Conservation (phyloP, 495 filamentous ascomycete species). For the Daldinia grandis region DNA sequence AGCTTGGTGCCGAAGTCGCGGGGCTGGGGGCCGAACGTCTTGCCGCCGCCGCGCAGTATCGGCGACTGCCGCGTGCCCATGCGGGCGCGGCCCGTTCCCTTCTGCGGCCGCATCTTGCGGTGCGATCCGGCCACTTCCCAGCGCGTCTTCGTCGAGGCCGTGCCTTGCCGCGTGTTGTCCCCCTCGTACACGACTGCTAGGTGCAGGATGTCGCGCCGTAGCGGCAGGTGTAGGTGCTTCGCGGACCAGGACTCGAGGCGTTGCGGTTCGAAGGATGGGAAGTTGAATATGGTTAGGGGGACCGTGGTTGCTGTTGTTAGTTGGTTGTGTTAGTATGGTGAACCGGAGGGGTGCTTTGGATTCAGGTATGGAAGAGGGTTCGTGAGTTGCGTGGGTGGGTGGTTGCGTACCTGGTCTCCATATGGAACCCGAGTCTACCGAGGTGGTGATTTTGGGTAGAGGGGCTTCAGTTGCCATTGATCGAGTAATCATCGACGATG, state of each 20-base stretch:
- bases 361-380: conserved; percentile 18
- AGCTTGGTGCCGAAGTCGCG: conserved; percentile 87
- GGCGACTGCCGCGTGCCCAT: conserved; percentile 83
- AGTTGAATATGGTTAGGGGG: conserved; percentile 84
- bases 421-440: conserved; percentile 37
- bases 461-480: conserved; percentile 82
- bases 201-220: conserved; percentile 92
- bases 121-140: conserved; percentile 82
- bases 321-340: conserved; percentile 33
- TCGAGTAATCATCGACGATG: conserved; percentile 53
- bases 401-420: conserved; percentile 42
- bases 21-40: conserved; percentile 84
- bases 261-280: conserved; percentile 87
- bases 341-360: background rate
- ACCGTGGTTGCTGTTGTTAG: conserved; percentile 62
- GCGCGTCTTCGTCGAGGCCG: conserved; percentile 84
- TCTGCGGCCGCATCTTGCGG: conserved; percentile 81
- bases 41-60: conserved; percentile 84
- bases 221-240: conserved; percentile 83
- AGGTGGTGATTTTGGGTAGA: conserved; percentile 54
- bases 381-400: conserved; percentile 28
- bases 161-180: conserved; percentile 85
- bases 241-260: conserved; percentile 79
- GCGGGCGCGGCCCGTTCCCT: conserved; percentile 82
- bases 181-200: conserved; percentile 93